Evolutionary conservation across 306 rosid genomes (phyloP).

Genomic region (Cucurbita pepo): DNA sequence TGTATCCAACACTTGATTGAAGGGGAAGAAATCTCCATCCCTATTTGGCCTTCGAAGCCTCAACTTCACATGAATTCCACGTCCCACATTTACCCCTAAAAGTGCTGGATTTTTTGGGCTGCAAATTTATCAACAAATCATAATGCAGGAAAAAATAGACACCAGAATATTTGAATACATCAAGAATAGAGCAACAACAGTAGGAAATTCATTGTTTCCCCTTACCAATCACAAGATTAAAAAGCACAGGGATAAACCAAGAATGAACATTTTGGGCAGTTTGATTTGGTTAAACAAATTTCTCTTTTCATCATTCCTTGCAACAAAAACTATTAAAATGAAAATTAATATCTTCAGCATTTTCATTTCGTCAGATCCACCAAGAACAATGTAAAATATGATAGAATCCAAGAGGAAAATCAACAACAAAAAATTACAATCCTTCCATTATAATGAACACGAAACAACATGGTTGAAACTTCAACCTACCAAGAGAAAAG

Average conservation of each 20-base stretch:
- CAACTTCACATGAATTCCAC: constrained; percentile 63
- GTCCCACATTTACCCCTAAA: constrained; percentile 70
- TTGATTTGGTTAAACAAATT: neutral
- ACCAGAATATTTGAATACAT: neutral
- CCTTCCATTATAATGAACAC: neutral
- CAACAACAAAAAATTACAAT: neutral
- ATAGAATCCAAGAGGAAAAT: neutral
- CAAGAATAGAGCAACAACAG: neutral
- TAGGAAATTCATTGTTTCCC: neutral
- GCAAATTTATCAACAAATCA: constrained; percentile 15
- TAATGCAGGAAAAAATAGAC: neutral
- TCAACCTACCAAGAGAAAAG: neutral
- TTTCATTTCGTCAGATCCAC: neutral
- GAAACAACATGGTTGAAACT: neutral
- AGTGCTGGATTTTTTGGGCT: constrained; percentile 57
- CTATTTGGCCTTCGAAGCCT: constrained; percentile 65
- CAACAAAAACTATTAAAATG: neutral
- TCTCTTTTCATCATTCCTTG: neutral
- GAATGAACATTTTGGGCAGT: neutral
- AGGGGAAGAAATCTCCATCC: constrained; percentile 52
- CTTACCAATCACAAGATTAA: neutral
- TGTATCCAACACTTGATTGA: constrained; percentile 68
- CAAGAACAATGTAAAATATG: neutral
- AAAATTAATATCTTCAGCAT: neutral
- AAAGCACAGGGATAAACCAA: neutral